Conservation (phyloP, 306 rosid genomes). For the Alnus glutinosa region DNA sequence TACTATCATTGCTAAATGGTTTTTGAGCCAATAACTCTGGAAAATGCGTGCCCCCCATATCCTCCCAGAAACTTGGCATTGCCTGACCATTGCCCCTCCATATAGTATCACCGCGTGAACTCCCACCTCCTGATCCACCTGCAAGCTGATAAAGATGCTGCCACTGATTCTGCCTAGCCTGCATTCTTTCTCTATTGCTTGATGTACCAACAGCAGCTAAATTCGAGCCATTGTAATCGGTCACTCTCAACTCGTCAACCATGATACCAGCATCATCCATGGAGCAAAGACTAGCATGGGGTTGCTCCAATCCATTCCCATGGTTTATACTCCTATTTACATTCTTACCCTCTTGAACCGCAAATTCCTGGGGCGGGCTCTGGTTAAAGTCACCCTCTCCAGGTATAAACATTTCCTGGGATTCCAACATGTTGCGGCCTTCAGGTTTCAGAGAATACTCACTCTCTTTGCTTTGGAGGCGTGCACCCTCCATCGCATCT, state of each 20-base stretch:
- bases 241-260: conserved; percentile 68
- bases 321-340: conserved; percentile 28
- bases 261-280: conserved; percentile 41
- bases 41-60: conserved; percentile 45
- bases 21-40: conserved; percentile 52
- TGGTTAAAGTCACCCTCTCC: conserved; percentile 36
- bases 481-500: conserved; percentile 47
- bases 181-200: conserved; percentile 44
- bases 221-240: conserved; percentile 50
- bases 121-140: conserved; percentile 64
- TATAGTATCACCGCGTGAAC: conserved; percentile 40
- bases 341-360: conserved; percentile 46
- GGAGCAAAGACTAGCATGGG: conserved; percentile 24
- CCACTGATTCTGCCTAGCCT: conserved; percentile 55
- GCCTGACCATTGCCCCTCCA: conserved; percentile 49
- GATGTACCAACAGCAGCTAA: conserved; percentile 66
- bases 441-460: conserved; percentile 40
- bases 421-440: conserved; percentile 33
- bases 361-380: conserved; percentile 38
- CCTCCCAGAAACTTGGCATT: conserved; percentile 47
- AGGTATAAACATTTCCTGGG: conserved; percentile 46
- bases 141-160: conserved; percentile 64
- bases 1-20: conserved; percentile 44
- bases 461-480: conserved; percentile 52
- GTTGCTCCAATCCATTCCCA: conserved; percentile 44